Conservation (phyloP, 23 red algal genomes). For the Agarophyton chilense region DNA sequence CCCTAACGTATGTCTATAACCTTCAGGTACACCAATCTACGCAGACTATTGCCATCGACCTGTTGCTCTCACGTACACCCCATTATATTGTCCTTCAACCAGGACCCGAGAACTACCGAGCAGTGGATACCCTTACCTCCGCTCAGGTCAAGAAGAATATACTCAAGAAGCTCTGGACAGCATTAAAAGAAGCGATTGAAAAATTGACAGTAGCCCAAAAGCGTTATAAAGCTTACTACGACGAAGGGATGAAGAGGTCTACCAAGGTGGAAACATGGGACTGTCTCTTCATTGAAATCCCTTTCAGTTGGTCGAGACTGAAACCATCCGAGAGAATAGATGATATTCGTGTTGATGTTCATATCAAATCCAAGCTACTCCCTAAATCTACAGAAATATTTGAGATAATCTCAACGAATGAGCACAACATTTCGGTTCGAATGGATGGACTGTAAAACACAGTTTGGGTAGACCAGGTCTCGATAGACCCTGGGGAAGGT, state of each 20-base stretch:
- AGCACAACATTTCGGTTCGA: background rate
- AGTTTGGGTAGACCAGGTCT: background rate
- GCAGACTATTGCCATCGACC: background rate
- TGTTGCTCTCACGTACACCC: background rate
- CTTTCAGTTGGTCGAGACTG: background rate
- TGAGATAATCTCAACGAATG: background rate
- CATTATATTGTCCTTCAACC: no score
- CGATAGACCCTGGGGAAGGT: background rate
- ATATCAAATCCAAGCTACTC: background rate
- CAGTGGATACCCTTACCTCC: no score
- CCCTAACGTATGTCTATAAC: no score
- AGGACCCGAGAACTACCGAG: no score
- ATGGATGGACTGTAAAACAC: background rate
- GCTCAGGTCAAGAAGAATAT: no score
- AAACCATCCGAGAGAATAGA: background rate
- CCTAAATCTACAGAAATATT: background rate
- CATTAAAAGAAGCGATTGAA: background rate
- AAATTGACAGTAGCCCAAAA: background rate
- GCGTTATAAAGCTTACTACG: no score
- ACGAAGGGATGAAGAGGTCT: background rate
- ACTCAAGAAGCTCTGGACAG: background rate
- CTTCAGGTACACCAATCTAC: conserved; percentile 13
- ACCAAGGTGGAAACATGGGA: background rate
- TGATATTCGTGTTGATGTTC: background rate
- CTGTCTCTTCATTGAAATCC: background rate